Conservation (phyloP, 1,284 basidiomycete species). For the Apiotrichum akiyoshidainum region DNA sequence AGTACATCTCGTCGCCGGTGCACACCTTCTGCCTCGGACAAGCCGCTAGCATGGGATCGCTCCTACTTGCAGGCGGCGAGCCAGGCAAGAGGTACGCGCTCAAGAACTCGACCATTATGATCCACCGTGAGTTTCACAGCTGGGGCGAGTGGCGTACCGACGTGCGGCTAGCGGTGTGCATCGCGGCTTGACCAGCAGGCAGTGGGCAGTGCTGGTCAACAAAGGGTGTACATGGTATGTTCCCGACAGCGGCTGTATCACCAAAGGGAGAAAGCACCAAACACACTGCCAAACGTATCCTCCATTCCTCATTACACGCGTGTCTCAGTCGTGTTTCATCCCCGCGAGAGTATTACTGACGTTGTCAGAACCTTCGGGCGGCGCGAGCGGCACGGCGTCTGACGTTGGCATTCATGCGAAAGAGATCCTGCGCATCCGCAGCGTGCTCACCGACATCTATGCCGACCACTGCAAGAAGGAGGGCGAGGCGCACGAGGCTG, state of each 20-base stretch:
- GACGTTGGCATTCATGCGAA: conserved; percentile 92
- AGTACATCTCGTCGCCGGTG: conserved; percentile 88
- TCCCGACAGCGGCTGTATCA: too few relatives aligned
- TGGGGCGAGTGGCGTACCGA: not conserved
- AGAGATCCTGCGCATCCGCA: conserved; percentile 82
- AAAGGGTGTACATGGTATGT: too few relatives aligned
- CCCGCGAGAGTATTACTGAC: not conserved
- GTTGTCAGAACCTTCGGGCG: conserved; percentile 81
- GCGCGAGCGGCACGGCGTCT: conserved; percentile 85
- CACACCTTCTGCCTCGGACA: conserved; percentile 92
- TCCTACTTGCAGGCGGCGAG: conserved; percentile 80
- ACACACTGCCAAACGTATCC: too few relatives aligned
- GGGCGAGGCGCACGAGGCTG: conserved; percentile 63
- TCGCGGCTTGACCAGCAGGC: too few relatives aligned
- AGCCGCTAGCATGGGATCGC: conserved; percentile 88
- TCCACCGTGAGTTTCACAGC: conserved; percentile 76
- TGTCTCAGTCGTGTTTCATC: not conserved
- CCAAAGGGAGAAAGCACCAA: too few relatives aligned
- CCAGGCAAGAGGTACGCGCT: conserved; percentile 82
- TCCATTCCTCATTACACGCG: too few relatives aligned
- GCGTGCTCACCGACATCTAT: conserved; percentile 78
- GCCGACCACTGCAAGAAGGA: conserved; percentile 59
- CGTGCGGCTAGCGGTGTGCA: too few relatives aligned
- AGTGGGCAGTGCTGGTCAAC: too few relatives aligned
- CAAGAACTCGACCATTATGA: conserved; percentile 91